Evolutionary conservation across 208 protist genomes (phyloP), one percentile per base, ranked within the genome.

Genomic region (Leptomonas pyrrhocoris): DNA sequence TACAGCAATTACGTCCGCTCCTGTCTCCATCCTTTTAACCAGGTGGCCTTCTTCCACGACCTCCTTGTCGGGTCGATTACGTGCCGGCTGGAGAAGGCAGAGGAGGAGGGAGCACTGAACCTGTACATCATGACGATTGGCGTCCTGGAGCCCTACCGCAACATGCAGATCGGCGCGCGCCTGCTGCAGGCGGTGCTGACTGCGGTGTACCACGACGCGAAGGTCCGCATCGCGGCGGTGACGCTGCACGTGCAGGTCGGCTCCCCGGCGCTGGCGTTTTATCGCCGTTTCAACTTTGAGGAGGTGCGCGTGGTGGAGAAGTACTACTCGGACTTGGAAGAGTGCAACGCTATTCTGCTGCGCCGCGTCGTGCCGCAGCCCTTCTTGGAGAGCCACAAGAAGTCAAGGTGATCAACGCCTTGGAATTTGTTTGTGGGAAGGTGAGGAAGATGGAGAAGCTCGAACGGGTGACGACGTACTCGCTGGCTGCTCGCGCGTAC

Each of bases 81-180:
- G 15, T 98, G 89, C 69, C 88, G 94, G 15, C 74, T 97, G 16
- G 92, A 98, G 78, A 55, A 49, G 46, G 83, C 78, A 6, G 74
- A 74, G 11, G 77, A 78, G 16, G 75, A 90, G 3, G 74, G 80
- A 19, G 85, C 80, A 49, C 81, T 80, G 49, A 61, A 59, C 12
- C 76, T 97, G 23, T 98, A 98, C 83, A 93, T 98, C 68, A 98
- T 98, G 94, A 98, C 94, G 34, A 87, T 98, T 56, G 81, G 82
- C 5, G 94, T 97, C 28, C 83, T 98, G 30, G 88, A 89, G 64
- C 84, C 94, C 23, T 98, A 98, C 79, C 88, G 96, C 13, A 77
- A 88, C 42, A 51, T 97, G 31, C 81, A 90, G 58, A 90, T 98
- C 55, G 96, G 90, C 57, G 84, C 70, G 13, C 85, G 76, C 8